Conservation (phyloP, 495 filamentous ascomycete species). For the Pseudomonodictys pantanalensis region DNA sequence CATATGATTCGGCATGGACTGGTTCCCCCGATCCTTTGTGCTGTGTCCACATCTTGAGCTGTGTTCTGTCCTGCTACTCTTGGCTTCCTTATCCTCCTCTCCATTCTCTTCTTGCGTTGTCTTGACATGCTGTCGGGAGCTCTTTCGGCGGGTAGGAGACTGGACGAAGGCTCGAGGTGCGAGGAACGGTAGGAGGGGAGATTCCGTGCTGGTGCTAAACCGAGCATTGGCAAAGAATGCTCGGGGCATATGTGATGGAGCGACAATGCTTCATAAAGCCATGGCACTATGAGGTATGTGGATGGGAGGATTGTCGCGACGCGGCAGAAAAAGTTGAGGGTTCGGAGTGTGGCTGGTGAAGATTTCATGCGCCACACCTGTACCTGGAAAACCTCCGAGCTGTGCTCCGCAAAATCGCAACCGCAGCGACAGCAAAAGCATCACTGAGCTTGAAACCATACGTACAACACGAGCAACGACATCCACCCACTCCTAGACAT, state of each 20-base stretch:
- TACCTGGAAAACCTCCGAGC: not conserved
- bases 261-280: conserved; percentile 25
- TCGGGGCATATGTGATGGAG: conserved; percentile 25
- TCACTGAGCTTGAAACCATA: no score
- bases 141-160: not conserved
- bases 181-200: conserved; percentile 35
- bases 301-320: not conserved
- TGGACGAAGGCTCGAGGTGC: conserved; percentile 33
- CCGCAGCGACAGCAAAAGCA: not conserved
- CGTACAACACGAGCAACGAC: no score
- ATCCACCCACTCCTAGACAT: no score
- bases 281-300: conserved; percentile 3
- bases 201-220: conserved; percentile 26
- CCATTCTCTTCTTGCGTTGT: not conserved
- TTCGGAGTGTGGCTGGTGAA: no score
- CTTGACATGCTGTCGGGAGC: conserved; percentile 11
- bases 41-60: not conserved
- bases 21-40: not conserved
- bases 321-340: not conserved
- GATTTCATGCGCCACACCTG: not conserved
- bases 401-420: not conserved
- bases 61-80: not conserved
- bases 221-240: conserved; percentile 18
- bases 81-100: not conserved
- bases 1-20: not conserved